Conservation (phyloP, 495 filamentous ascomycete species). For the Aspergillus hancockii region DNA sequence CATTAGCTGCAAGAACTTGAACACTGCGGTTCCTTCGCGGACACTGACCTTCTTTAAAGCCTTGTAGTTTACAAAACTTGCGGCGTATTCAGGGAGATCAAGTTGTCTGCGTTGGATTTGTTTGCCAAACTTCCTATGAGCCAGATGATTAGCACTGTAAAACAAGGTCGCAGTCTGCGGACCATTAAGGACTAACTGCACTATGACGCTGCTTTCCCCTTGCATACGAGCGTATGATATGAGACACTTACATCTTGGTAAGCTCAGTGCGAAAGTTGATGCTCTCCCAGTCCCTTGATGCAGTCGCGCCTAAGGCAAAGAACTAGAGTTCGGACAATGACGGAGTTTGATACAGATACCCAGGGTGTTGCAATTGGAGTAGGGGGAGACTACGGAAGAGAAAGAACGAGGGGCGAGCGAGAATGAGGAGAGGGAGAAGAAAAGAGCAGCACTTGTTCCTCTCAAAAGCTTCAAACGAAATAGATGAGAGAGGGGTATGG, state of each 20-base stretch:
- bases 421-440: constrained; percentile 4
- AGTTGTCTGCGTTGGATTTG: constrained; percentile 98
- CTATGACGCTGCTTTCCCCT: not conserved
- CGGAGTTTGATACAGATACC: constrained; percentile 1
- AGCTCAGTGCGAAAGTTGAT: constrained; percentile 23
- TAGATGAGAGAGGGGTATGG: constrained; percentile 8
- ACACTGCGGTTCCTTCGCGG: not conserved
- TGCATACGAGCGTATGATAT: not conserved
- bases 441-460: constrained; percentile 17
- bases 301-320: constrained; percentile 14
- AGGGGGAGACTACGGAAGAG: not conserved
- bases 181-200: not conserved
- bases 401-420: not conserved
- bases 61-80: constrained; percentile 99
- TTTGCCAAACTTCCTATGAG: constrained; percentile 95
- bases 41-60: constrained; percentile 86
- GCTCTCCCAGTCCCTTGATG: constrained; percentile 23
- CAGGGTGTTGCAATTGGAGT: constrained; percentile 5
- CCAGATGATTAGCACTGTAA: constrained; percentile 12
- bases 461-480: not conserved
- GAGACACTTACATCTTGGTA: constrained; percentile 36
- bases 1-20: constrained; percentile 16
- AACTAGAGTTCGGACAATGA: constrained; percentile 2
- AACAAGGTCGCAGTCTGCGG: not conserved
- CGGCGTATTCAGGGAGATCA: constrained; percentile 97